Conservation (phyloP, 192 early-diverging fungal genomes). For the Kappamyces sp. region DNA sequence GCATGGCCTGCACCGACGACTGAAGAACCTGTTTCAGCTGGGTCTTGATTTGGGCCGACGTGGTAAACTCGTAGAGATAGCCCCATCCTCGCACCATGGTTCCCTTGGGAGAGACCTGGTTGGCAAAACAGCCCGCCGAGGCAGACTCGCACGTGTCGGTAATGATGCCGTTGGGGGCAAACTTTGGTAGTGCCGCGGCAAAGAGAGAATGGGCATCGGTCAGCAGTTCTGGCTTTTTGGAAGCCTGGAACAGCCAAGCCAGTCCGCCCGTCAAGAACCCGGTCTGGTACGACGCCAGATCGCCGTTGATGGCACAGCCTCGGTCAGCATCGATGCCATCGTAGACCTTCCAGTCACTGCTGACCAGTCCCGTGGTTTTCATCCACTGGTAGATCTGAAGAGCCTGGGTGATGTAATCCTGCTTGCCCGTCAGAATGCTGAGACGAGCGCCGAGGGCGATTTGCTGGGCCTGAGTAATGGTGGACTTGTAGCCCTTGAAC, state of each 20-base stretch:
- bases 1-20: slow-evolving; percentile 17
- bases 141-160: slow-evolving; percentile 16
- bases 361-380: slow-evolving; percentile 19
- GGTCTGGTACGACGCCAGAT: slow-evolving; percentile 15
- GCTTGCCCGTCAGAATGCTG: slow-evolving; percentile 21
- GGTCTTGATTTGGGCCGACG: slow-evolving; percentile 15
- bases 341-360: slow-evolving; percentile 5
- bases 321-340: slow-evolving; percentile 21
- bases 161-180: slow-evolving; percentile 17
- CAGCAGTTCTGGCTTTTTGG: slow-evolving; percentile 11
- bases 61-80: slow-evolving; percentile 14
- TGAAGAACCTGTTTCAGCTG: slow-evolving; percentile 20
- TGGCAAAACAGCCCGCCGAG: slow-evolving; percentile 5
- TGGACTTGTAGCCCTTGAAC: slow-evolving; percentile 29
- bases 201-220: slow-evolving; percentile 19
- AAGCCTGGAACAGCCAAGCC: slow-evolving; percentile 27
- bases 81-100: slow-evolving; percentile 18
- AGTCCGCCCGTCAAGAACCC: slow-evolving; percentile 20
- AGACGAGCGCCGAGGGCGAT: slow-evolving; percentile 32
- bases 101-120: slow-evolving; percentile 3
- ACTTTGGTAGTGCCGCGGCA: slow-evolving; percentile 11
- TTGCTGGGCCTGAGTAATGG: slow-evolving; percentile 34
- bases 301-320: slow-evolving; percentile 7
- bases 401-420: slow-evolving; percentile 20
- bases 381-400: slow-evolving; percentile 36